phyloP scores from a whole-genome alignment of 2,329 filamentous ascomycete species.

The Pestalotiopsis sp. region DNA sequence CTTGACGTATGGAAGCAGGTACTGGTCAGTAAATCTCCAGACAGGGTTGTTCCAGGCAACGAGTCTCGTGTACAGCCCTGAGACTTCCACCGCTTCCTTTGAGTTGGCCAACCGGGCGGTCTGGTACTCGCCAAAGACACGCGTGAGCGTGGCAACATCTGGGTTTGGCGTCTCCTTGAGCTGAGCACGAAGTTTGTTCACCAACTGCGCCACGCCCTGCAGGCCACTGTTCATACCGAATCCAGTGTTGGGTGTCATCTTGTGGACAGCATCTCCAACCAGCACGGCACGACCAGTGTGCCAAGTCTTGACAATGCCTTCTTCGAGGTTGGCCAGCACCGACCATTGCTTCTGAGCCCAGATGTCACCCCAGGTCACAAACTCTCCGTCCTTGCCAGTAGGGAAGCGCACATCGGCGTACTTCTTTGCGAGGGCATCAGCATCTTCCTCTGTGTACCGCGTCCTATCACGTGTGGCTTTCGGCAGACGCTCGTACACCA shows the following conservation, averaged over 20 bases:
- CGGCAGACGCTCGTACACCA: constrained; percentile 18
- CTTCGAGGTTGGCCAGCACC: constrained; percentile 32
- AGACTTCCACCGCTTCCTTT: constrained; percentile 20
- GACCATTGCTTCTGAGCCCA: constrained; percentile 17
- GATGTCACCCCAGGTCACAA: constrained; percentile 26
- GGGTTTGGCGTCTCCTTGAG: constrained; percentile 16
- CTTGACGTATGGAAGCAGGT: constrained; percentile 14
- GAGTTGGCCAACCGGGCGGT: constrained; percentile 21
- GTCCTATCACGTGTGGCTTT: constrained; percentile 22
- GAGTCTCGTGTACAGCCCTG: constrained; percentile 16
- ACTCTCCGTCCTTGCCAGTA: constrained; percentile 12
- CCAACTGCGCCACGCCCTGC: constrained; percentile 26
- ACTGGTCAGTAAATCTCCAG: constrained; percentile 17
- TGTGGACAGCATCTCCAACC: constrained; percentile 36
- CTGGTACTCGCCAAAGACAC: constrained; percentile 24
- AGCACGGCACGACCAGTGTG: constrained; percentile 31
- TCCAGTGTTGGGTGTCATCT: constrained; percentile 35
- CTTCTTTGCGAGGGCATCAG: constrained; percentile 21
- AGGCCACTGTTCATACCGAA: constrained; percentile 34
- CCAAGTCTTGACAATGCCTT: constrained; percentile 35
- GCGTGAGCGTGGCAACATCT: constrained; percentile 18
- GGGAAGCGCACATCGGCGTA: constrained; percentile 29
- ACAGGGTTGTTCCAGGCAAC: constrained; percentile 18
- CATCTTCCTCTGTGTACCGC: constrained; percentile 32
- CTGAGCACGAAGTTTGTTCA: constrained; percentile 25